Conservation (phyloP, 495 filamentous ascomycete species). For the Penicillium alfredii region DNA sequence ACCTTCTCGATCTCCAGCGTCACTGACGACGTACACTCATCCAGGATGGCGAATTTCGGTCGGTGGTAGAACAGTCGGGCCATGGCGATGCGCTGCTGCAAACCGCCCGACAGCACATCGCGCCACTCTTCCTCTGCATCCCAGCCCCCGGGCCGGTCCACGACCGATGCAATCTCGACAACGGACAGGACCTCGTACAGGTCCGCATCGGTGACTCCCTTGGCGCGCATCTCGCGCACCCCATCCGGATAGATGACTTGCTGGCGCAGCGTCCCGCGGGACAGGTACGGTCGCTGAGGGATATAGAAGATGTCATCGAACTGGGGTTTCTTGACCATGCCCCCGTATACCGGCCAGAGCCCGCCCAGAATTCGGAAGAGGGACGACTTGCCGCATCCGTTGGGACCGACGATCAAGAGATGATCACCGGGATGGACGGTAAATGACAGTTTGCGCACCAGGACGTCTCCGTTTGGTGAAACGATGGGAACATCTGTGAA, state of each 20-base stretch:
- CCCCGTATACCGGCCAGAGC: slow-evolving; percentile 98
- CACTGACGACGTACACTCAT: slow-evolving; percentile 92
- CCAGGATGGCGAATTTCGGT: slow-evolving; percentile 84
- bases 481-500: slow-evolving; percentile 95
- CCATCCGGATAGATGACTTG: slow-evolving; percentile 95
- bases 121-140: slow-evolving; percentile 97
- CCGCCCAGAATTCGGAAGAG: slow-evolving; percentile 95
- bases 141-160: slow-evolving; percentile 78
- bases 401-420: slow-evolving; percentile 90
- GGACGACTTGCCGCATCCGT: slow-evolving; percentile 93
- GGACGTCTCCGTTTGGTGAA: slow-evolving; percentile 89
- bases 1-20: slow-evolving; percentile 89
- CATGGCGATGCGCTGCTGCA: slow-evolving; percentile 98
- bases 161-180: slow-evolving; percentile 77
- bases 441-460: slow-evolving; percentile 80
- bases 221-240: slow-evolving; percentile 77
- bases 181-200: slow-evolving; percentile 68
- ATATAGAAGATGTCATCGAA: slow-evolving; percentile 96
- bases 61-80: slow-evolving; percentile 92
- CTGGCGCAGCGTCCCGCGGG: slow-evolving; percentile 79
- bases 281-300: slow-evolving; percentile 90
- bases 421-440: slow-evolving; percentile 79
- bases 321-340: slow-evolving; percentile 80
- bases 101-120: slow-evolving; percentile 78
- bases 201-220: slow-evolving; percentile 77